Base-by-base conservation (phyloP, 1,284 basidiomycete genomes). In the Amylostereum areolatum region DNA sequence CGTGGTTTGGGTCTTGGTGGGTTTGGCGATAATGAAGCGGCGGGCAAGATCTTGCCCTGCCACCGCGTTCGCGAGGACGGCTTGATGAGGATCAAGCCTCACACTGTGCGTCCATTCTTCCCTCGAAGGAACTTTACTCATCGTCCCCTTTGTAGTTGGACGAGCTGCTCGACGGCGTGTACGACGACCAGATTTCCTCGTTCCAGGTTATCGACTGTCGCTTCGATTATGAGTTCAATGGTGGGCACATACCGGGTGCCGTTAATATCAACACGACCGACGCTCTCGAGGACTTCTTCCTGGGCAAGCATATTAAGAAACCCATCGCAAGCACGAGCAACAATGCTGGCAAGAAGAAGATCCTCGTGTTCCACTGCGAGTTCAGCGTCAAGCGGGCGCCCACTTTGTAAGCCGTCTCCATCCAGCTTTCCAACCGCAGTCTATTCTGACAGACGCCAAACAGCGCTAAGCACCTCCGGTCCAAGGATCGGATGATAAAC, bases 331-430 rank as follows among this genome's bases (percentile, higher is more conserved):
- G 88, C 49, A 78, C 87, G 50, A 96, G 92, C 63, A 91, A 92
- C 25, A 85, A 92, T 55, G 58, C 69, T 2, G 70, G 70, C 49
- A 83, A 72, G 65, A 97, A 91, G 76, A 92, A 79, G 3, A 75
- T 99, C 18, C 70, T 99, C 44, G 80, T 99, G 51, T 98, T 99
- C 74, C 96, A 99, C 67, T 99, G 96, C 76, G 96, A 99, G 71
- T 98, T 97, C 64, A 95, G 91, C 61, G 85, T 81, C 36, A 97
- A 97, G 70, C 81, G 96, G 45, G 97, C 94, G 2, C 96, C 96
- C 1, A 95, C 94, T 8, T 92, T 97, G 93, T 95, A 64, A 69
- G 86, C 73, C 30, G 3, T 62, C 54, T 43, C 41, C 18, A 55
- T 18, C 18, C 18, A 18, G 18, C 28, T 49, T 44, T 33, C 25